Evolutionary conservation across 139 green algal species (phyloP), one percentile per base, ranked within the genome.

Genomic region (Nannochloris sp.): DNA sequence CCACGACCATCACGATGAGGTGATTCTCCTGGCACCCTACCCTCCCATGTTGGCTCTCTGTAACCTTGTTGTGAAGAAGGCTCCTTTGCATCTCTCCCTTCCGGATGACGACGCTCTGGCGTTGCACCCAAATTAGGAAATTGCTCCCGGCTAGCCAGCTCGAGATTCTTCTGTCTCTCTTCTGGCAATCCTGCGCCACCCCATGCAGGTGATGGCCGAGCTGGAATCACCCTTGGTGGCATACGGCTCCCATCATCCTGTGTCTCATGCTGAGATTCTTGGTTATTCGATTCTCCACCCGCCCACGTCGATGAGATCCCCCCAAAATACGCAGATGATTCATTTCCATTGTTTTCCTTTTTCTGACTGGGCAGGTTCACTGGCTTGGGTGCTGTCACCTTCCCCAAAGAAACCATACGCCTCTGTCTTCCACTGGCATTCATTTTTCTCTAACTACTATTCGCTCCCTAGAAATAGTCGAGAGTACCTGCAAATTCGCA

Each of bases 381-480:
- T 9, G 76, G 76, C 49, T 83, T 83, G 25, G 76, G 76, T 18
- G 64, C 76, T 31, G 73, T 50, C 21, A 83, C 73, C 48, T 75
- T 77, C 34, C 76, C 76, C 44, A 83, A 54, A 51, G 72, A 80
- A 6, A 83, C 68, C 72, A 83, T 80, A 56, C 74, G 73, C 9
- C 72, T 65, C 27, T 62, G 48, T 51, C 70, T 64, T 64, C n/a
- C 6, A 34, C 50, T n/a, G 23, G 34, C 34, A 40, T 40, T 40
- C 34, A 40, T 40, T 40, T 11, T 40, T 40, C 2, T 4, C 34
- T 40, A 40, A 12, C 34, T 40, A 40, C 7, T 40, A 40, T 14
- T 40, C 34, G 34, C 8, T 40, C 34, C 8, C 7, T 11, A 9
- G 8, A 11, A 2, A 40, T 40, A 40, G 34, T 14, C 34, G 34